phyloP scores from a whole-genome alignment of 1,284 basidiomycete species.

The Termitomyces sp. region DNA sequence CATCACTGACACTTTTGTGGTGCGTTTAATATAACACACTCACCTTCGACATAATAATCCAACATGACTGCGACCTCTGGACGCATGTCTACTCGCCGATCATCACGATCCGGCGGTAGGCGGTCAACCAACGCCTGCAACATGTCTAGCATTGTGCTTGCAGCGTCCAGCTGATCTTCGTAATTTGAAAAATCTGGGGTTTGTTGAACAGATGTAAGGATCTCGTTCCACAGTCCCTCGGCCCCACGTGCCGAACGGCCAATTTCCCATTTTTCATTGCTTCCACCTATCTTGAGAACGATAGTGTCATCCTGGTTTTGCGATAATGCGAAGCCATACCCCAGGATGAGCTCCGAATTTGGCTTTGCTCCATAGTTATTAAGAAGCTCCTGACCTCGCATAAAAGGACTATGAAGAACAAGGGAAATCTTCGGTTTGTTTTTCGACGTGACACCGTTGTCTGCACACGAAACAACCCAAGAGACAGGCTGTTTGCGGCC shows the following conservation, averaged over 20 bases:
- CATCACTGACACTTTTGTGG: background rate
- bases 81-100: conserved; percentile 29
- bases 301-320: conserved; percentile 83
- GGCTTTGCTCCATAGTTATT: conserved; percentile 88
- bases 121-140: conserved; percentile 47
- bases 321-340: conserved; percentile 79
- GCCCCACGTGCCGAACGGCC: conserved; percentile 50
- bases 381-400: conserved; percentile 59
- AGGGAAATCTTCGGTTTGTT: conserved; percentile 31
- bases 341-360: conserved; percentile 82
- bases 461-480: conserved; percentile 60
- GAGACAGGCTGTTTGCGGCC: conserved; percentile 67
- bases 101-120: conserved; percentile 32
- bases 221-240: conserved; percentile 56
- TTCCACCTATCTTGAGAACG: conserved; percentile 67
- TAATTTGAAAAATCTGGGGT: conserved; percentile 35
- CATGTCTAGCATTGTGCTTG: conserved; percentile 63
- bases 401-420: conserved; percentile 41
- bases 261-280: conserved; percentile 54
- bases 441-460: conserved; percentile 13
- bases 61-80: conserved; percentile 52
- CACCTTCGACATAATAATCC: conserved; percentile 54
- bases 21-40: conserved; percentile 1
- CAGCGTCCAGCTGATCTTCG: conserved; percentile 60
- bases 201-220: conserved; percentile 39